phyloP scores from a whole-genome alignment of 2,329 filamentous ascomycete genomes.

The Penicillium sp. region DNA sequence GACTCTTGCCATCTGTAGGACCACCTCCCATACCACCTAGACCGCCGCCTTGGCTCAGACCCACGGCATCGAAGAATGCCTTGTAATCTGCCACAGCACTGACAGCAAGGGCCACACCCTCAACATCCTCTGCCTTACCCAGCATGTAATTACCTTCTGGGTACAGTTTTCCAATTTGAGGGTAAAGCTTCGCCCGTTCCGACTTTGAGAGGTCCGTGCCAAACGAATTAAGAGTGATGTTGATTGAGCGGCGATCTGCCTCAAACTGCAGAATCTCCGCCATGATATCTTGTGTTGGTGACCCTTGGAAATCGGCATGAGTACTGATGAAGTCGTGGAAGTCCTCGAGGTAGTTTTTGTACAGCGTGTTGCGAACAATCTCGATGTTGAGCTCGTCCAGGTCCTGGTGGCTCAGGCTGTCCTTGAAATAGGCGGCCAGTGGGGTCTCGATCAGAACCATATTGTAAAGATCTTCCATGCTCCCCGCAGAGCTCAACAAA shows the following conservation, averaged over 20 bases:
- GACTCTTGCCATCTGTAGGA: constrained; percentile 73
- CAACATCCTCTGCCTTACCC: constrained; percentile 89
- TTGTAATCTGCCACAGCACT: constrained; percentile 95
- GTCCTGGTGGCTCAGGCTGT: constrained; percentile 91
- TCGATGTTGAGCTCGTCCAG: constrained; percentile 99
- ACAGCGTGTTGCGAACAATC: constrained; percentile 96
- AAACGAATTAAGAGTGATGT: constrained; percentile 98
- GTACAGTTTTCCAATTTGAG: constrained; percentile 84
- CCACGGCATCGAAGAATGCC: constrained; percentile 91
- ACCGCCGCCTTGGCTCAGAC: constrained; percentile 71
- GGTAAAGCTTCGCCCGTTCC: constrained; percentile 95
- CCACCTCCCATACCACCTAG: constrained; percentile 78
- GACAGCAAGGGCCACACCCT: constrained; percentile 89
- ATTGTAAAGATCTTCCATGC: constrained; percentile 98
- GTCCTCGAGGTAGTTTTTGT: constrained; percentile 99
- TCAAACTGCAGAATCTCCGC: constrained; percentile 94
- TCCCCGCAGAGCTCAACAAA: constrained; percentile 94
- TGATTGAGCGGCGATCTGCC: constrained; percentile 93
- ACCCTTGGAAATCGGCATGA: constrained; percentile 80
- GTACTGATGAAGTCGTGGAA: constrained; percentile 94
- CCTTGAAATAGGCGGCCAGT: constrained; percentile 95
- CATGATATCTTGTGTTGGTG: constrained; percentile 93
- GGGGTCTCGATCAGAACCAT: constrained; percentile 96
- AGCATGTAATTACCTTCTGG: constrained; percentile 95
- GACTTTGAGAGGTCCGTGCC: constrained; percentile 92